Evolutionary conservation across 2,329 filamentous ascomycete species (phyloP).

Genomic region (Paecilomyces variotii): DNA sequence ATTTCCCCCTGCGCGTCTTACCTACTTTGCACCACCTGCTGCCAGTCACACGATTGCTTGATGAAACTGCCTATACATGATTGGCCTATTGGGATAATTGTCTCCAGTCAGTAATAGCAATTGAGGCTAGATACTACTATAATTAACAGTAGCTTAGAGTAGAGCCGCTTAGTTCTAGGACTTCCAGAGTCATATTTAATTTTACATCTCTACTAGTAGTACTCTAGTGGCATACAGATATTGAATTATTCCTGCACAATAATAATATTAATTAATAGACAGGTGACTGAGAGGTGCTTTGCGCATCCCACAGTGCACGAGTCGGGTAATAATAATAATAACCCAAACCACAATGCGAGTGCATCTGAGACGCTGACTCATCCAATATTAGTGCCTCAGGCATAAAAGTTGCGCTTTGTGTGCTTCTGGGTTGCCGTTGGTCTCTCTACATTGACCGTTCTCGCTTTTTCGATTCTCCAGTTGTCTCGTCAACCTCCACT

Average conservation of each 20-base stretch:
- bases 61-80: background rate
- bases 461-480: too few species aligned
- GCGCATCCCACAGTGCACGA: too few species aligned
- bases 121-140: too few species aligned
- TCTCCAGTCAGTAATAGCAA: background rate
- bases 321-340: too few species aligned
- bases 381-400: background rate
- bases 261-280: too few species aligned
- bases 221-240: background rate
- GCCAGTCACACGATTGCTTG: background rate
- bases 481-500: constrained; percentile 5
- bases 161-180: too few species aligned
- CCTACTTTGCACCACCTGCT: background rate
- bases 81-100: background rate
- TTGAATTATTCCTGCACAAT: background rate
- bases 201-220: too few species aligned
- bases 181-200: too few species aligned
- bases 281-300: too few species aligned
- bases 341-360: too few species aligned
- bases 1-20: background rate
- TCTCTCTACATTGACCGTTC: background rate
- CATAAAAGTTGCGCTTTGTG: background rate
- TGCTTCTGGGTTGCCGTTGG: background rate
- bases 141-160: too few species aligned
- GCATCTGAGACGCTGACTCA: too few species aligned